These are phyloP conservation scores for Prunus salicina DNA, from an alignment of 306 rosid species.

Conservation along the genomic window DNA sequence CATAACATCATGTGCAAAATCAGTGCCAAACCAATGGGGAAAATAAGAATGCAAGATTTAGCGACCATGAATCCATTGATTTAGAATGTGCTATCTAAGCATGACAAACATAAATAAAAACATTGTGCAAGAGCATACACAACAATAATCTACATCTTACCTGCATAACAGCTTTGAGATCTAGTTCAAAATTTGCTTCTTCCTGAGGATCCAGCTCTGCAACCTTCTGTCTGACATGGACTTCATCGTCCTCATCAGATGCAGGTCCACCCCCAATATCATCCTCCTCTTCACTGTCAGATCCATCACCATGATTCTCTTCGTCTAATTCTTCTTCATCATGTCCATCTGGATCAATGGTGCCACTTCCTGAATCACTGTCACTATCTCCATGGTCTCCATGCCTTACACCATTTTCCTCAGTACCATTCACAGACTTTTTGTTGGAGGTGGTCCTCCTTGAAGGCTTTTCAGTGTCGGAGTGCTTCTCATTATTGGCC, in stretches of 20 bases:
- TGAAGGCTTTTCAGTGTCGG: constrained; percentile 58
- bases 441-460: constrained; percentile 48
- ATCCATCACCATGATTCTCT: constrained; percentile 75
- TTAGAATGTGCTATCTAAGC: not conserved
- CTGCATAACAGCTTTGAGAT: constrained; percentile 94
- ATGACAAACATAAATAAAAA: not conserved
- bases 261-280: constrained; percentile 77
- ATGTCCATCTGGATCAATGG: constrained; percentile 64
- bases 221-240: constrained; percentile 86
- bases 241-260: constrained; percentile 96
- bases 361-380: constrained; percentile 85
- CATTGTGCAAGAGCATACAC: constrained; percentile 8
- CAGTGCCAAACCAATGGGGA: not conserved
- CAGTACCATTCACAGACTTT: constrained; percentile 50
- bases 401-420: constrained; percentile 60
- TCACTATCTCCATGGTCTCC: constrained; percentile 69
- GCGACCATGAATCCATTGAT: not conserved
- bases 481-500: constrained; percentile 65
- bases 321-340: constrained; percentile 83
- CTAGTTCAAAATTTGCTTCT: constrained; percentile 88
- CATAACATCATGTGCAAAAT: not conserved
- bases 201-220: constrained; percentile 83
- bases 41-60: not conserved
- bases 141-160: constrained; percentile 40
- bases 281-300: constrained; percentile 79